Evolutionary conservation across 805 yeast genomes (phyloP).

Genomic region (Ogataea corticis): DNA sequence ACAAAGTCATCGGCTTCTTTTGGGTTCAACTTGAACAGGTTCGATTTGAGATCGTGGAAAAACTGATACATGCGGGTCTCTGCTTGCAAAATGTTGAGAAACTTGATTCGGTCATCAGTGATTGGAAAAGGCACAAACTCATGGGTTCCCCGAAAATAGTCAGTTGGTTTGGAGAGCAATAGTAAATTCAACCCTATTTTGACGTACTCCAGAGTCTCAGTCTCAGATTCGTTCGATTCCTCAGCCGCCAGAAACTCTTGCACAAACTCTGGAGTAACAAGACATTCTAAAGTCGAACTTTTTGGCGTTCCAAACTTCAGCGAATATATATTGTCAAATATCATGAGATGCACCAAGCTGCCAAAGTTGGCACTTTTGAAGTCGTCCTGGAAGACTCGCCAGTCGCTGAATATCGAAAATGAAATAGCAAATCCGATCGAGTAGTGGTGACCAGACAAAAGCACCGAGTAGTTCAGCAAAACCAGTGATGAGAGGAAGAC

Average conservation of each 20-base stretch:
- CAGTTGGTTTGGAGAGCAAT: conserved; percentile 19
- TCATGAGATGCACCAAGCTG: conserved; percentile 46
- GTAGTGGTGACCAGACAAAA: conserved; percentile 60
- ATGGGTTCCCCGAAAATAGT: conserved; percentile 16
- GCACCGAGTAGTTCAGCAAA: conserved; percentile 53
- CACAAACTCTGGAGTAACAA: conserved; percentile 22
- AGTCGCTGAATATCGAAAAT: conserved; percentile 57
- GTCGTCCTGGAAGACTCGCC: conserved; percentile 44
- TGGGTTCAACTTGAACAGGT: background rate
- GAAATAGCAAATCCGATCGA: conserved; percentile 58
- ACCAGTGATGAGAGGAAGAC: conserved; percentile 41
- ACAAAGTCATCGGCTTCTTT: conserved; percentile 29
- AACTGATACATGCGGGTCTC: conserved; percentile 24
- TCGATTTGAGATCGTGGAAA: conserved; percentile 13
- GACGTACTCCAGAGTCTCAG: conserved; percentile 22
- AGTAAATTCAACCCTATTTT: conserved; percentile 28
- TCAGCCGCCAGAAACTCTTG: conserved; percentile 16
- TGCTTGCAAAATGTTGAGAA: conserved; percentile 27
- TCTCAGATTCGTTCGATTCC: conserved; percentile 12
- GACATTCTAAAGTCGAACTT: conserved; percentile 22
- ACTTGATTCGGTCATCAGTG: conserved; percentile 26
- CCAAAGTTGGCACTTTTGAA: conserved; percentile 22
- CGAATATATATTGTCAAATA: conserved; percentile 54
- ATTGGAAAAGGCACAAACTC: conserved; percentile 14
- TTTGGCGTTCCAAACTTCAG: conserved; percentile 49